phyloP scores from a whole-genome alignment of 1,284 basidiomycete species.

The Pascua guehoae region DNA sequence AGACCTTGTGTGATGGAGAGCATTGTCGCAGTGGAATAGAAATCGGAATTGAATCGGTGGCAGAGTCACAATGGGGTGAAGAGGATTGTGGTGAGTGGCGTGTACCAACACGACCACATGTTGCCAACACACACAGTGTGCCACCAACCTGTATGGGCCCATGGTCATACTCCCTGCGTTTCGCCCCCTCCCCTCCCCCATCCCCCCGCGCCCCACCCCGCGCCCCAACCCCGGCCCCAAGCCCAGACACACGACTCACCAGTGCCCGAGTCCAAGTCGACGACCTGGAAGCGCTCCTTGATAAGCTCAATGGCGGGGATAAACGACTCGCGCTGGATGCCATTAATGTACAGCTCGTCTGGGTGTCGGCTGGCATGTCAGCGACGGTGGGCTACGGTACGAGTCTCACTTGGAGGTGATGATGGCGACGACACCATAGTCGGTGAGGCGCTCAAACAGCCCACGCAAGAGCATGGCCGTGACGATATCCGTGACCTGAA shows the following conservation, averaged over 20 bases:
- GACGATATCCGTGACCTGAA: slow-evolving; percentile 98
- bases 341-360: slow-evolving; percentile 96
- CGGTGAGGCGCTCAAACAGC: slow-evolving; percentile 77
- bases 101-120: not conserved
- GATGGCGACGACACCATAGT: slow-evolving; percentile 86
- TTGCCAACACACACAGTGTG: not conserved
- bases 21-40: not conserved
- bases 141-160: slow-evolving; percentile 8
- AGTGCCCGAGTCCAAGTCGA: slow-evolving; percentile 90
- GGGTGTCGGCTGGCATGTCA: slow-evolving; percentile 76
- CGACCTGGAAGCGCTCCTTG: slow-evolving; percentile 78
- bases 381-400: not conserved
- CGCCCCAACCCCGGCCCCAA: too few relatives aligned
- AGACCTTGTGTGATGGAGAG: too few relatives aligned
- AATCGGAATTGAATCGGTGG: slow-evolving; percentile 3
- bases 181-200: not conserved
- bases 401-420: slow-evolving; percentile 88
- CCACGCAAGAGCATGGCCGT: slow-evolving; percentile 97
- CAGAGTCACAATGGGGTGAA: not conserved
- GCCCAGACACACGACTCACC: slow-evolving; percentile 54
- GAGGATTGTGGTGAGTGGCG: not conserved
- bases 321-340: slow-evolving; percentile 95
- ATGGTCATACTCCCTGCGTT: too few relatives aligned
- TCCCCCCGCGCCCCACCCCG: too few relatives aligned
- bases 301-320: slow-evolving; percentile 92